Base-by-base conservation (phyloP, 2,329 filamentous ascomycete species). In the Alternaria postmessia region DNA sequence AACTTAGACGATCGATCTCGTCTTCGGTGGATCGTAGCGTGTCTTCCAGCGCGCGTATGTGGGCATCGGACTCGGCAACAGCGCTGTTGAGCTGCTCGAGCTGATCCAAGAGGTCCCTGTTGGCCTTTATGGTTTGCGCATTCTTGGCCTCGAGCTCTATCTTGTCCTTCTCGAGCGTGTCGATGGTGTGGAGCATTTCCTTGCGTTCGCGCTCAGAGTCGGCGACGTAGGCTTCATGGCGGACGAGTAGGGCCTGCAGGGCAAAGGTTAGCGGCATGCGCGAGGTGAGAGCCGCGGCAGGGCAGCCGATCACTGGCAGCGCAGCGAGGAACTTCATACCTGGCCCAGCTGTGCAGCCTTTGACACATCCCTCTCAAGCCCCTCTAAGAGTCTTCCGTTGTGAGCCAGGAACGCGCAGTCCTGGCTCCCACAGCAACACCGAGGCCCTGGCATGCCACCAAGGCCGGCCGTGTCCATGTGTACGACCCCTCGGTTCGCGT, bases 171-270 rank as follows among this genome's bases (percentile, higher is more conserved):
- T 96, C 92, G 53, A 99, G 84, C 65, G 85, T 85, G 69, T 91
- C 89, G 75, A 97, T 93, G 63, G 87, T 91, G 47, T 83, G 79
- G 44, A 87, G 85, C 80, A 97, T 88, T 62, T 89, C 87, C 62
- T 85, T 82, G 62, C 94, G 91, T 77, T 97, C 93, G 69, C 89
- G 88, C 82, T 97, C 93, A 61, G 94, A 93, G 78, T 97, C 93
- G 69, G 90, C 90, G 85, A 97, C 94, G 80, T 96, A 97, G 61
- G 91, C 89, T 83, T 98, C 94, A 86, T 99, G 94, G 72, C 94
- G 91, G 66, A 91, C 88, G 42, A 99, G 88, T 57, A 99, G 85
- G 61, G 93, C 93, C 95, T 98, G 89, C 86, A 82, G 80, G 88
- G 69, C 62, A 65, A 72, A 91, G 54, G 88, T 96, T 81, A 96